Evolutionary conservation across 1,284 basidiomycete species (phyloP).

Genomic region (Coniferiporia sulphurascens): DNA sequence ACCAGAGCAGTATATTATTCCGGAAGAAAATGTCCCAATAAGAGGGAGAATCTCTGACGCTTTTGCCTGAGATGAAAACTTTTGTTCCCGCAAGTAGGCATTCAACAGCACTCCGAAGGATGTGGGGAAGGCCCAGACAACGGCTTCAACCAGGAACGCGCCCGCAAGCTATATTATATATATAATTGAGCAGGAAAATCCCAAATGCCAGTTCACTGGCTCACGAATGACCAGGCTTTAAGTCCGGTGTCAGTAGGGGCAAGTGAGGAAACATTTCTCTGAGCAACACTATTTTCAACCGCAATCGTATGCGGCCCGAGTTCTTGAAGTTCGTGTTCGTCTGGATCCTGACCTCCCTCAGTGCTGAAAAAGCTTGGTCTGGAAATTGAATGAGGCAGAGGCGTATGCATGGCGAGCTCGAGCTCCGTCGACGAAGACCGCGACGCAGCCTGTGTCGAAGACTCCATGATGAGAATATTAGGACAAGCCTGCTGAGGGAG

Average conservation of each 20-base stretch:
- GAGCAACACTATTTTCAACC: neutral
- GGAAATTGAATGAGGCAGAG: conserved; percentile 5
- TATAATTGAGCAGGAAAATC: neutral
- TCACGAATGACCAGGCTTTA: conserved; percentile 33
- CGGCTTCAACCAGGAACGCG: conserved; percentile 33
- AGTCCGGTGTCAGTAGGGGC: conserved; percentile 31
- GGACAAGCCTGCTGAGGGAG: neutral
- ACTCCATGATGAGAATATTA: neutral
- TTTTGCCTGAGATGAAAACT: conserved; percentile 24
- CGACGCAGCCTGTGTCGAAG: neutral
- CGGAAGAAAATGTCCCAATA: conserved; percentile 30
- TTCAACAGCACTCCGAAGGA: conserved; percentile 32
- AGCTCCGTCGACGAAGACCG: conserved; percentile 1
- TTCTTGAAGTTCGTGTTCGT: conserved; percentile 1
- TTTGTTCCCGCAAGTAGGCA: conserved; percentile 30
- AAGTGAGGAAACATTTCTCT: conserved; percentile 23
- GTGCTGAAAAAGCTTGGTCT: neutral
- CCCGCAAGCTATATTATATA: conserved; percentile 27
- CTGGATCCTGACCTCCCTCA: neutral
- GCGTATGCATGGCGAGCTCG: neutral
- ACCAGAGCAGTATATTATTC: conserved; percentile 35
- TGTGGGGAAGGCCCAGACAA: conserved; percentile 37
- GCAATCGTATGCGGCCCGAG: neutral
- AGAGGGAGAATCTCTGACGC: conserved; percentile 31
- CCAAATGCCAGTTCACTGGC: neutral